phyloP scores from a whole-genome alignment of 1,284 basidiomycete species.

The Phylloboletellus chloephorus region DNA sequence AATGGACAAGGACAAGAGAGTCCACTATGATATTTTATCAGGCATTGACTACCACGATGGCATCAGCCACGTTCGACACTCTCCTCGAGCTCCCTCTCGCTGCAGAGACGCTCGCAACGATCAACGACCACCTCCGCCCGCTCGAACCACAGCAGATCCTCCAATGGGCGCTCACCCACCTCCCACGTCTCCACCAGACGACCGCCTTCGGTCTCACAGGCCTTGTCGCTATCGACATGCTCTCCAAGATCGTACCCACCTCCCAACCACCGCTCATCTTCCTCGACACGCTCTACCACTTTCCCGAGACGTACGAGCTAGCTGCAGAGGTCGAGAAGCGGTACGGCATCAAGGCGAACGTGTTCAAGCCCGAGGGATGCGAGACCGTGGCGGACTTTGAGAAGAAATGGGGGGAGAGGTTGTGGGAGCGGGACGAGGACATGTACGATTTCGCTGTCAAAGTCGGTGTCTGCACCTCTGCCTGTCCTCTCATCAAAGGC shows the following conservation, averaged over 20 bases:
- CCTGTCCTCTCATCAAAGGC: not conserved
- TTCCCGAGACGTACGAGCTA: constrained; percentile 86
- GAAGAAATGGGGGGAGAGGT: constrained; percentile 68
- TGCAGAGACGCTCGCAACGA: constrained; percentile 52
- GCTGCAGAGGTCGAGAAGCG: constrained; percentile 74
- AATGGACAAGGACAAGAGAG: too few relatives aligned
- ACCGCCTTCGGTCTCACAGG: constrained; percentile 94
- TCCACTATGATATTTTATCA: not conserved
- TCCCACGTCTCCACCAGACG: constrained; percentile 83
- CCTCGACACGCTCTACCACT: constrained; percentile 96
- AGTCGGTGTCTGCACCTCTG: constrained; percentile 38
- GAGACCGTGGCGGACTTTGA: constrained; percentile 75
- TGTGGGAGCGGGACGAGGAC: constrained; percentile 89
- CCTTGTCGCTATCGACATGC: constrained; percentile 87
- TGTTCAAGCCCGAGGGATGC: constrained; percentile 78
- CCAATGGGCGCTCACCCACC: constrained; percentile 72
- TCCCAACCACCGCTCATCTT: constrained; percentile 72
- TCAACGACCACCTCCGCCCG: constrained; percentile 69
- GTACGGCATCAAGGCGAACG: constrained; percentile 72
- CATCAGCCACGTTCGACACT: constrained; percentile 33
- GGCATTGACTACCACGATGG: constrained; percentile 9
- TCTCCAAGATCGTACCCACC: constrained; percentile 66
- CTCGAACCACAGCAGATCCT: constrained; percentile 78
- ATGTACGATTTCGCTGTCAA: constrained; percentile 93
- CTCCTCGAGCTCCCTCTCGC: constrained; percentile 63